Evolutionary conservation across 1,284 basidiomycete species (phyloP), one percentile per base, ranked within the genome.

Genomic region (Phlebopus sp.): DNA sequence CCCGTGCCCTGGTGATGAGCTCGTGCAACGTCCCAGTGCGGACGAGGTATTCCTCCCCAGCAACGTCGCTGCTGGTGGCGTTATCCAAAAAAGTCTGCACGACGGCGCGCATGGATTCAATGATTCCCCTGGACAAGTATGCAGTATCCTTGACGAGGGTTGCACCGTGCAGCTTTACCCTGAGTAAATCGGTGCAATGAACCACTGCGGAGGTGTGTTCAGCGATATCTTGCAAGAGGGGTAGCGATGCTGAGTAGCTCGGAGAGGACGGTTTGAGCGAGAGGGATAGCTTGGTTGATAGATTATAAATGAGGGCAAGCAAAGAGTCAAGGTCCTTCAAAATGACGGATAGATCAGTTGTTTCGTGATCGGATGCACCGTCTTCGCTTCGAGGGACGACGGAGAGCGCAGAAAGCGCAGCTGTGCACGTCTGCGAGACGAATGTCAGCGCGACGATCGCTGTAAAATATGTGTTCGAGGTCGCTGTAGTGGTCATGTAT

Each of bases 11-110:
- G 27, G 81, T 74, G 50, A 90, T 78, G 30, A 82, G 66, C 47
- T 81, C 78, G 57, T 91, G 88, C 0, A 90, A 71, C 9, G 77
- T 64, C 17, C 77, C 87, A 0, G 82, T 82, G 52, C 73, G 75
- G 31, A 82, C 61, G 51, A 91, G 70, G 56, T 86, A 84, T 19
- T 78, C 76, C 25, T 76, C 70, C n/a, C 52, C 50, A 18, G 55
- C 40, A 0, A 47, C 17, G 36, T 46, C 30, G 46, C 48, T 31
- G 43, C 36, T 51, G 9, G 53, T 44, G 13, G 43, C 54, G 25
- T 58, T 48, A 47, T 55, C 37, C 29, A 66, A 45, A 46, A 84
- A 75, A 0, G 68, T 64, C 21, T 65, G 63, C 1, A 70, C 53
- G 37, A 84, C 70, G 2, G 69, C 65, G 27, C 62, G 63, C 18